Conservation (phyloP, 1,284 basidiomycete genomes). For the Volvariella surrecta region DNA sequence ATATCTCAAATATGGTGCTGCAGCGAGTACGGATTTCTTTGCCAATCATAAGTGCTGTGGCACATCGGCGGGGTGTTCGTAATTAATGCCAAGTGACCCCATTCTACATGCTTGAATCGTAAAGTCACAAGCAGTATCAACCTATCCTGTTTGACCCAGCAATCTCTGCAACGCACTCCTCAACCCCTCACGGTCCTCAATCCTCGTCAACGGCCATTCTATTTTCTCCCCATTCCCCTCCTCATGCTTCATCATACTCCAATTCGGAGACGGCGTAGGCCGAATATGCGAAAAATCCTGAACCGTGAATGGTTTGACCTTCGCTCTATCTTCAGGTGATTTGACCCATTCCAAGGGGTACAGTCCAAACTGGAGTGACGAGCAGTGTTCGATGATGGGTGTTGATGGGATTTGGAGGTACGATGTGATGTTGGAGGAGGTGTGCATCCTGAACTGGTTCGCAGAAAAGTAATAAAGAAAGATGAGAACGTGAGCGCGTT, state of each 20-base stretch:
- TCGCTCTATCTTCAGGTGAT: conserved; percentile 1
- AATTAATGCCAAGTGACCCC: too few species aligned
- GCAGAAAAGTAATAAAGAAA: too few species aligned
- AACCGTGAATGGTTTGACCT: conserved; percentile 33
- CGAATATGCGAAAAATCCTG: conserved; percentile 82
- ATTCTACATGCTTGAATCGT: too few species aligned
- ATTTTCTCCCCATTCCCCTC: conserved; percentile 5
- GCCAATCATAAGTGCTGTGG: too few species aligned
- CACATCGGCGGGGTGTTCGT: too few species aligned
- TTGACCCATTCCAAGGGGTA: conserved; percentile 37
- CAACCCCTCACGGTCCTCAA: not conserved
- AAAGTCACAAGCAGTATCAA: too few species aligned
- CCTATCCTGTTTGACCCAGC: too few species aligned
- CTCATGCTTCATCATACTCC: conserved; percentile 29
- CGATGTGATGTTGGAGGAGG: conserved; percentile 49
- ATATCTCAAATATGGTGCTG: too few species aligned
- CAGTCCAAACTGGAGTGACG: conserved; percentile 43
- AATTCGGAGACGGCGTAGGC: conserved; percentile 67
- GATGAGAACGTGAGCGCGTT: conserved; percentile 1
- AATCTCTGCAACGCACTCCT: not conserved
- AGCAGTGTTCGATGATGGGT: conserved; percentile 71
- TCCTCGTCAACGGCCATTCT: conserved; percentile 8
- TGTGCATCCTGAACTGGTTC: conserved; percentile 75
- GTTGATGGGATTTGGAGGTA: conserved; percentile 58
- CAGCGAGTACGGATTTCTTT: too few species aligned